Evolutionary conservation across 2,329 filamentous ascomycete species (phyloP), one percentile per base, ranked within the genome.

Genomic region (Scedosporium boydii): DNA sequence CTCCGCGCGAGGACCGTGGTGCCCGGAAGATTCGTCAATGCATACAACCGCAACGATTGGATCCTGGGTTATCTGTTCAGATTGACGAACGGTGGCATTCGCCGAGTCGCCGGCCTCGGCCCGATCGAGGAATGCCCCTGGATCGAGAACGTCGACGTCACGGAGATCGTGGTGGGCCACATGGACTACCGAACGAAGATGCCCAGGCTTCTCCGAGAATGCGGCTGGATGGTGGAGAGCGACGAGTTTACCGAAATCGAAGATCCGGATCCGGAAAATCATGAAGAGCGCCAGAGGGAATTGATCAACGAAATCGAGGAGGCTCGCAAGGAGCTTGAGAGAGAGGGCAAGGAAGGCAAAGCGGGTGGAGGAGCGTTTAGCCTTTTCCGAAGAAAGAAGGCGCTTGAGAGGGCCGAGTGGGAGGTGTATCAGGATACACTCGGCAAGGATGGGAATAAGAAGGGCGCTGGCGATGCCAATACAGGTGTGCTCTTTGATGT

Each of bases 211-310:
- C 80, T 99, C 60, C 86, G 91, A 65, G 88, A 93, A 71, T 91
- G 93, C 42, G 95, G 93, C 16, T 99, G 93, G 92, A 78, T 88
- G 61, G 90, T 98, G 3, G 88, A 96, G 70, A 93, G 88, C 66
- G 92, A 97, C 68, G 93, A 98, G 72, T 99, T 98, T 71, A 87
- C 85, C 1, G 95, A 99, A 75, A 98, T 99, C 64, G 95, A 98
- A 72, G 95, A 99, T 68, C 92, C 95, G 0, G 95, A 99, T 70
- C 95, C 95, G 0, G 95, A 98, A 0, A 93, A 96, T 68, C 93
- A 98, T 75, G 82, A 85, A 59, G 83, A 91, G 71, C 83, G 93
- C 58, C 95, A 99, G 74, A 84, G 92, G 62, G 93, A 98, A 74
- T 83, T 99, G 51, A 96, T 99, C 72, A 92, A 89, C 69, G 95